These are phyloP conservation scores for Xylaria hypoxylon DNA, from an alignment of 2,329 filamentous ascomycete species.

Conservation along the genomic window DNA sequence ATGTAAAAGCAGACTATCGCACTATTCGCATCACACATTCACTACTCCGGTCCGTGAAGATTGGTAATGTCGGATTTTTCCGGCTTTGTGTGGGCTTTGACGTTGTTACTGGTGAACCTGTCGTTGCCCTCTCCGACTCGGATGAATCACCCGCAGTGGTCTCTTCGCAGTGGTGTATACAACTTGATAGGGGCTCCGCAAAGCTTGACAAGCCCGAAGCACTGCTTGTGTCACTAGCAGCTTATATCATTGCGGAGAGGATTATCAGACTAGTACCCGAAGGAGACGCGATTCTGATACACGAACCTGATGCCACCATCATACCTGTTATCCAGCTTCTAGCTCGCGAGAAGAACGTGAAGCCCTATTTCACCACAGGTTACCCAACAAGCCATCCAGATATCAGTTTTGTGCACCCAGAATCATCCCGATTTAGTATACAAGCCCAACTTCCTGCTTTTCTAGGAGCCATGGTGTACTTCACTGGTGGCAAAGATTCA, in stretches of 20 bases:
- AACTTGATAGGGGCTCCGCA: background rate
- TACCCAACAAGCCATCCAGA: constrained; percentile 1
- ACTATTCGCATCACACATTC: constrained; percentile 17
- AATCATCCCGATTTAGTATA: background rate
- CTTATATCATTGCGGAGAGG: constrained; percentile 5
- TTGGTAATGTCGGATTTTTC: constrained; percentile 7
- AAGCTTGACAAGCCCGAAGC: background rate
- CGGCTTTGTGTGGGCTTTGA: constrained; percentile 10
- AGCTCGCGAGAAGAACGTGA: background rate
- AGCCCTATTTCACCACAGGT: constrained; percentile 10
- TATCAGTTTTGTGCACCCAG: constrained; percentile 3
- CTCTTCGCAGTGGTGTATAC: constrained; percentile 17
- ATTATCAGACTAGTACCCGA: background rate
- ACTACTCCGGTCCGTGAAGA: background rate
- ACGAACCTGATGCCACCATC: constrained; percentile 10
- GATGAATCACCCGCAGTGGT: constrained; percentile 14
- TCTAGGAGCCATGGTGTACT: constrained; percentile 3
- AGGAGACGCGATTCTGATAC: constrained; percentile 13
- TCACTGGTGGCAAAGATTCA: background rate
- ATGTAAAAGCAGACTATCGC: background rate
- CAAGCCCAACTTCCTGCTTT: constrained; percentile 2
- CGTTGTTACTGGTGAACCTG: background rate
- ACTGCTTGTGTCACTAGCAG: constrained; percentile 12
- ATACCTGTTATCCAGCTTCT: background rate
- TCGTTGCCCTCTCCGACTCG: background rate